These are phyloP conservation scores for Annulohypoxylon stygium DNA, from an alignment of 495 filamentous ascomycete species.

Conservation along the genomic window DNA sequence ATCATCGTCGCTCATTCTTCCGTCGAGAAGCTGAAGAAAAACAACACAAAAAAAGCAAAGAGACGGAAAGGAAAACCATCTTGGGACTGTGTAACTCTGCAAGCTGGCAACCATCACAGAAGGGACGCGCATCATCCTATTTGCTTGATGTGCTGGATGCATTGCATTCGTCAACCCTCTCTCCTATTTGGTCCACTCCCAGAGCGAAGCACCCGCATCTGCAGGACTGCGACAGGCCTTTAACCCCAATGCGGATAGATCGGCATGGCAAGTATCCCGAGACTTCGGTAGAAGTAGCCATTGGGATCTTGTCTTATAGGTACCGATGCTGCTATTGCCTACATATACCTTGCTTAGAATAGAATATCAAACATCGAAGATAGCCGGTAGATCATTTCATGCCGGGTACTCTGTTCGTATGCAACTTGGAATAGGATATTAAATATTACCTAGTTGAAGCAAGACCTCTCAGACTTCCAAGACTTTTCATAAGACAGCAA, in stretches of 20 bases:
- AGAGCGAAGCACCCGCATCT: conserved; percentile 34
- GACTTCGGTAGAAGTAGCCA: conserved; percentile 22
- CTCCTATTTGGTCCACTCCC: conserved; percentile 24
- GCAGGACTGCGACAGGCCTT: conserved; percentile 12
- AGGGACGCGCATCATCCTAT: conserved; percentile 27
- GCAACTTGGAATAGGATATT: background rate
- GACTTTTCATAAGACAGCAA: background rate
- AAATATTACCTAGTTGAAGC: background rate
- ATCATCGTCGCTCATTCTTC: background rate
- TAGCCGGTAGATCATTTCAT: background rate
- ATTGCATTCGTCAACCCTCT: conserved; percentile 35
- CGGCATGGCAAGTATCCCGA: conserved; percentile 32
- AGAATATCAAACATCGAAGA: background rate
- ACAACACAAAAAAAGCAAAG: conserved; percentile 9
- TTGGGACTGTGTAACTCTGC: conserved; percentile 25
- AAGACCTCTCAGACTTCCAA: too few relatives aligned
- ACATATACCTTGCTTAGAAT: background rate
- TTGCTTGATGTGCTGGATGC: conserved; percentile 42
- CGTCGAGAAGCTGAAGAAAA: conserved; percentile 1
- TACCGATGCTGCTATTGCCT: background rate
- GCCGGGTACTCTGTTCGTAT: background rate
- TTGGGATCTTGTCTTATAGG: background rate
- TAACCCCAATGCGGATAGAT: conserved; percentile 30
- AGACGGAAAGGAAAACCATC: conserved; percentile 22
- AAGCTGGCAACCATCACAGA: conserved; percentile 30